Evolutionary conservation across 2,329 filamentous ascomycete species (phyloP), one percentile per base, ranked within the genome.

Genomic region (Neocatenulostroma microsporum): DNA sequence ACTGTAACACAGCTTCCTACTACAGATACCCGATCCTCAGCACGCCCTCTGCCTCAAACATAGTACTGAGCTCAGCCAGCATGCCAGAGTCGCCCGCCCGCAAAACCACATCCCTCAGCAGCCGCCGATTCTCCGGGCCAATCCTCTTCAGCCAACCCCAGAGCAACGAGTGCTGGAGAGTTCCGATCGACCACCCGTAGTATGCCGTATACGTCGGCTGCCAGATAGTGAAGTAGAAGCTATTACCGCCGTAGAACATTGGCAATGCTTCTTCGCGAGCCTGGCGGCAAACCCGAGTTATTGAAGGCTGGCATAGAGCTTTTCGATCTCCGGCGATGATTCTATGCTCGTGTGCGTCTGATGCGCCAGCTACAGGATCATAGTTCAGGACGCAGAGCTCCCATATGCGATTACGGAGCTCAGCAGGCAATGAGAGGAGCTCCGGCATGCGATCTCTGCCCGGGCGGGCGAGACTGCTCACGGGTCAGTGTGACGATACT

Each of bases 261-360:
- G 40, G 32, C 4, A 43, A 19, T 12, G 41, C 32, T 34, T 48
- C 43, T n/a, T 38, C 23, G 12, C 43, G 43, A 8, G 37, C 36
- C 23, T 42, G 45, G 9, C 36, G 34, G 17, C 35, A 44, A 11
- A 44, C 39, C 7, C 33, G 32, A 19, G 41, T 29, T 5, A 39
- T 14, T 3, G 33, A 6, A n/a, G 33, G 28, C 18, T 31, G 17
- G n/a, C n/a, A n/a, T n/a, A n/a, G n/a, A n/a, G n/a, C n/a, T n/a
- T n/a, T n/a, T n/a, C n/a, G n/a, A n/a, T n/a, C n/a, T n/a, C n/a
- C n/a, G n/a, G n/a, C n/a, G n/a, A n/a, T n/a, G n/a, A n/a, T n/a
- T n/a, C n/a, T n/a, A n/a, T n/a, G n/a, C n/a, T n/a, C n/a, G n/a
- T n/a, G n/a, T n/a, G n/a, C n/a, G n/a, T n/a, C n/a, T n/a, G n/a